Conservation (phyloP, 495 filamentous ascomycete genomes). For the Friedmanniomyces simplex region DNA sequence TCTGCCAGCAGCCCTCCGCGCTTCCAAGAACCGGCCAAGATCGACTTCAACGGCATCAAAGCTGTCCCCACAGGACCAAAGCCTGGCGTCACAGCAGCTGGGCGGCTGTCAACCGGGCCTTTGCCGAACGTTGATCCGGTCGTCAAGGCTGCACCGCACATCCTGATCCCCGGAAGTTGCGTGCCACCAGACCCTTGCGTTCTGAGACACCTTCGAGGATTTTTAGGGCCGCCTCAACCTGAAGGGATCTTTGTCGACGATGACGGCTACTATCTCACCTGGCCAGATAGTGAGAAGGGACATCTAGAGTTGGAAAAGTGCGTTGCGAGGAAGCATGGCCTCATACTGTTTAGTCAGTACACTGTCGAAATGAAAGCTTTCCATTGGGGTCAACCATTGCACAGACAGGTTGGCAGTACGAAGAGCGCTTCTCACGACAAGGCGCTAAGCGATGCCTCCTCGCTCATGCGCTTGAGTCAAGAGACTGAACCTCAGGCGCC, state of each 20-base stretch:
- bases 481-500: too few species aligned
- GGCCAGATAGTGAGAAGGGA: slow-evolving; percentile 3
- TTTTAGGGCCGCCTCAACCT: not conserved
- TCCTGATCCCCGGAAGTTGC: slow-evolving; percentile 7
- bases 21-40: not conserved
- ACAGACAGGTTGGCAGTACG: too few species aligned
- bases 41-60: slow-evolving; percentile 8
- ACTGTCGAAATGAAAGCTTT: not conserved
- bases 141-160: slow-evolving; percentile 4
- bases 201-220: not conserved
- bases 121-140: not conserved
- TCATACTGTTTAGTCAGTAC: not conserved
- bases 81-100: not conserved
- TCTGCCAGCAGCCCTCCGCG: not conserved
- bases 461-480: too few species aligned
- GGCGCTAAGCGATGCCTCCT: too few species aligned
- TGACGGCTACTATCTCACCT: slow-evolving; percentile 16
- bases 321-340: not conserved
- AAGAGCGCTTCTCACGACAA: too few species aligned
- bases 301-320: not conserved
- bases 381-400: not conserved
- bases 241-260: slow-evolving; percentile 20
- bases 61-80: slow-evolving; percentile 13
- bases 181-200: slow-evolving; percentile 1
- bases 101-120: not conserved